phyloP scores from a whole-genome alignment of 1,284 basidiomycete genomes.

The Ceratobasidium sp. region DNA sequence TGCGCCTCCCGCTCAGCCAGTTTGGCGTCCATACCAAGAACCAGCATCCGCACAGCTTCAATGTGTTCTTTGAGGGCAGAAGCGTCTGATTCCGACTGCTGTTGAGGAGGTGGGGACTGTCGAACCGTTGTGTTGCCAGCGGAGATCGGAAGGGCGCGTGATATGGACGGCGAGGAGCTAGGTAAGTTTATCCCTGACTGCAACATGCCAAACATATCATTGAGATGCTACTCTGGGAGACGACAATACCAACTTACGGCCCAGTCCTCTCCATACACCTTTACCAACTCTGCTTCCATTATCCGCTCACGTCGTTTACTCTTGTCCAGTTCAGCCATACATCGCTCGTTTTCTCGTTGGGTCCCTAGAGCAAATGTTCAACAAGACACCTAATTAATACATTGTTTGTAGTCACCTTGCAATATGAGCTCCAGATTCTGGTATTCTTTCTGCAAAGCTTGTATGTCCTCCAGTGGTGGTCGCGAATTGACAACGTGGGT shows the following conservation, averaged over 20 bases:
- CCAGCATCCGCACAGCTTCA: constrained; percentile 44
- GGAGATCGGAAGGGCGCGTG: constrained; percentile 26
- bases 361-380: constrained; percentile 34
- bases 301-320: constrained; percentile 43
- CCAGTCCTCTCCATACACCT: constrained; percentile 44
- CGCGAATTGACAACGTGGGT: constrained; percentile 29
- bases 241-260: constrained; percentile 27
- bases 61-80: constrained; percentile 35
- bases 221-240: neutral
- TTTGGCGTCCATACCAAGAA: constrained; percentile 45
- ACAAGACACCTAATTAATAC: too few relatives aligned
- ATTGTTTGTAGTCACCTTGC: constrained; percentile 9
- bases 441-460: constrained; percentile 44
- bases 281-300: constrained; percentile 44
- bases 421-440: constrained; percentile 44
- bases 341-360: constrained; percentile 46
- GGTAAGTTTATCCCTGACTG: constrained; percentile 8
- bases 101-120: constrained; percentile 29
- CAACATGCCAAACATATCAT: neutral
- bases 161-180: constrained; percentile 29
- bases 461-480: constrained; percentile 44
- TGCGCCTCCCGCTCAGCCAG: constrained; percentile 43
- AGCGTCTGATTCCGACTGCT: neutral
- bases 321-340: constrained; percentile 46
- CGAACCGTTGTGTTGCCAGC: constrained; percentile 3